A percentile compares a stretch with the other conserved stretches of the same genome.
Conservation (phyloP, 2,329 filamentous ascomycete species). For the Penicillium sp. region DNA sequence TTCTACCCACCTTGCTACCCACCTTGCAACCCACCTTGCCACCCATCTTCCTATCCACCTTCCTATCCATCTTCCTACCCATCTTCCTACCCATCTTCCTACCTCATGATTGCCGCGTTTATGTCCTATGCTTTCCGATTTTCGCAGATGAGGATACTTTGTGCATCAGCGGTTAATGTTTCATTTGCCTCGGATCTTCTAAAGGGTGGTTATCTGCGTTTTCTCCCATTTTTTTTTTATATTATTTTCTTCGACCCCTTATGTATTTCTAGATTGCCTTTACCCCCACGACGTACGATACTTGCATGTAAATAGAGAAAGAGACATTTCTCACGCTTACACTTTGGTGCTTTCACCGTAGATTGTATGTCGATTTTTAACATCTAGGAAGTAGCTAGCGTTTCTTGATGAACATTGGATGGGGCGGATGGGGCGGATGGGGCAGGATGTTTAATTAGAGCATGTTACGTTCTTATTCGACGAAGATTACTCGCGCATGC, state of each 20-base stretch:
- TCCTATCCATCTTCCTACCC: no score
- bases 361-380: no score
- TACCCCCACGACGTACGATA: slow-evolving; percentile 11
- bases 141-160: neutral
- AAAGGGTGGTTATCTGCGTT: slow-evolving; percentile 4
- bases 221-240: neutral
- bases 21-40: no score
- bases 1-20: no score
- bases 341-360: neutral
- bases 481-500: no score
- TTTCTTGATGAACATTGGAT: no score
- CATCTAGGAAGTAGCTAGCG: no score
- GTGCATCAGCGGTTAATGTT: slow-evolving; percentile 9
- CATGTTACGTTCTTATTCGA: no score
- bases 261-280: slow-evolving; percentile 25
- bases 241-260: slow-evolving; percentile 11
- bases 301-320: slow-evolving; percentile 25
- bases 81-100: neutral
- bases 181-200: neutral
- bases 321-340: neutral
- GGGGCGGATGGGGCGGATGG: no score
- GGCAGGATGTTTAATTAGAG: no score
- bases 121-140: slow-evolving; percentile 3
- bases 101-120: slow-evolving; percentile 11
- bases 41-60: neutral